Conservation (phyloP, 2,329 filamentous ascomycete genomes). For the Fusarium sp. region DNA sequence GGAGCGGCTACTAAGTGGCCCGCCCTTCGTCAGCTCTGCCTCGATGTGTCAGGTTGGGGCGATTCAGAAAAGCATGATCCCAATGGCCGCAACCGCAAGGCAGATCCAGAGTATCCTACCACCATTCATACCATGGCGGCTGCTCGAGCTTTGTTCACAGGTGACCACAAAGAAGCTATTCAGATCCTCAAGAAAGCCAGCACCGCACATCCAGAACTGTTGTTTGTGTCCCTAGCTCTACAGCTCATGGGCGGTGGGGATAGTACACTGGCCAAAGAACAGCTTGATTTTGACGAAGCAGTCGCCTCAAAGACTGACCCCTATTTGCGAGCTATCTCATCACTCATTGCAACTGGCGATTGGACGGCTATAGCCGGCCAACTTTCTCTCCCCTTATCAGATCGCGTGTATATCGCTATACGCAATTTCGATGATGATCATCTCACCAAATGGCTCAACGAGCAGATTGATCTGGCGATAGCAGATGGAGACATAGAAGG, state of each 20-base stretch:
- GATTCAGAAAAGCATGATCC: slow-evolving; percentile 61
- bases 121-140: slow-evolving; percentile 77
- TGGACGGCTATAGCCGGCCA: slow-evolving; percentile 81
- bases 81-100: slow-evolving; percentile 56
- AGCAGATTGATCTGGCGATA: slow-evolving; percentile 70
- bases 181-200: slow-evolving; percentile 76
- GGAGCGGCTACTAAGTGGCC: slow-evolving; percentile 72
- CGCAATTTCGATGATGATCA: slow-evolving; percentile 71
- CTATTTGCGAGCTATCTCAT: slow-evolving; percentile 82
- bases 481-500: slow-evolving; percentile 79
- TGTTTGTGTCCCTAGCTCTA: slow-evolving; percentile 75
- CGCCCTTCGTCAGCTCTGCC: slow-evolving; percentile 77
- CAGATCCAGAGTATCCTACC: slow-evolving; percentile 61
- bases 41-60: slow-evolving; percentile 81
- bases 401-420: slow-evolving; percentile 79
- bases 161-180: slow-evolving; percentile 74
- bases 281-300: slow-evolving; percentile 68
- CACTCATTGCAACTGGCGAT: slow-evolving; percentile 79
- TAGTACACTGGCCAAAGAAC: slow-evolving; percentile 56
- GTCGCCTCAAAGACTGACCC: slow-evolving; percentile 76
- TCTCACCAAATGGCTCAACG: slow-evolving; percentile 74
- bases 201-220: slow-evolving; percentile 69
- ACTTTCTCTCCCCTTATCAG: slow-evolving; percentile 76
- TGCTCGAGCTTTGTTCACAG: slow-evolving; percentile 79
- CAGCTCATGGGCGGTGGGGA: slow-evolving; percentile 68